phyloP scores from a whole-genome alignment of 306 rosid species.

The Mimosa bimucronata region DNA sequence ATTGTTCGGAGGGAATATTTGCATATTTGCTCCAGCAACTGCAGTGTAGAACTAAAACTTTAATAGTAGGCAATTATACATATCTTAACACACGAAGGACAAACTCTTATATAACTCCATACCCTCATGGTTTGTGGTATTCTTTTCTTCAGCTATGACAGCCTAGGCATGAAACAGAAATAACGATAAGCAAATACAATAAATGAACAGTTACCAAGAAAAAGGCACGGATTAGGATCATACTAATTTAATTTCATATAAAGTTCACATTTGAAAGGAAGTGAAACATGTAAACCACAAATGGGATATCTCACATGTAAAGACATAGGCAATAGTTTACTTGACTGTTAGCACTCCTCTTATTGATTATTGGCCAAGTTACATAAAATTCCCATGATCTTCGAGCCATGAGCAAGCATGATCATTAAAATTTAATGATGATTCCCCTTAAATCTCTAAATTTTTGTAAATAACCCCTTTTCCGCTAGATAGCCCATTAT shows the following conservation, averaged over 20 bases:
- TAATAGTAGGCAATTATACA: neutral
- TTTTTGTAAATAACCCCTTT: neutral
- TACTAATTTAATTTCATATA: neutral
- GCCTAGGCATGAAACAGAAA: conserved; percentile 52
- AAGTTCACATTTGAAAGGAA: neutral
- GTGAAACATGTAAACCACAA: neutral
- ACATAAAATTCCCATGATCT: neutral
- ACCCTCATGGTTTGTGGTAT: conserved; percentile 53
- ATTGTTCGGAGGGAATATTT: conserved; percentile 77
- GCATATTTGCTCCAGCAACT: conserved; percentile 78
- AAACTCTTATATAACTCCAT: conserved; percentile 28
- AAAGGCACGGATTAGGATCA: neutral
- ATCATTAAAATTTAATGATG: neutral
- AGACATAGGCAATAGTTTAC: neutral
- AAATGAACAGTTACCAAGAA: neutral
- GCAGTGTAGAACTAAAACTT: conserved; percentile 26
- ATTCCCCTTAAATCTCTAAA: neutral
- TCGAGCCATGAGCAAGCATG: neutral
- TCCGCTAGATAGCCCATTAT: neutral
- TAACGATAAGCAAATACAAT: neutral
- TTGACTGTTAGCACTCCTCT: neutral
- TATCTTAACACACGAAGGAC: neutral
- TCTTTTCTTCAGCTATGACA: conserved; percentile 60
- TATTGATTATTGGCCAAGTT: neutral
- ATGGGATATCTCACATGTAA: neutral